Base-by-base conservation (phyloP, 345 rosid genomes). In the Aquilaria malaccensis region DNA sequence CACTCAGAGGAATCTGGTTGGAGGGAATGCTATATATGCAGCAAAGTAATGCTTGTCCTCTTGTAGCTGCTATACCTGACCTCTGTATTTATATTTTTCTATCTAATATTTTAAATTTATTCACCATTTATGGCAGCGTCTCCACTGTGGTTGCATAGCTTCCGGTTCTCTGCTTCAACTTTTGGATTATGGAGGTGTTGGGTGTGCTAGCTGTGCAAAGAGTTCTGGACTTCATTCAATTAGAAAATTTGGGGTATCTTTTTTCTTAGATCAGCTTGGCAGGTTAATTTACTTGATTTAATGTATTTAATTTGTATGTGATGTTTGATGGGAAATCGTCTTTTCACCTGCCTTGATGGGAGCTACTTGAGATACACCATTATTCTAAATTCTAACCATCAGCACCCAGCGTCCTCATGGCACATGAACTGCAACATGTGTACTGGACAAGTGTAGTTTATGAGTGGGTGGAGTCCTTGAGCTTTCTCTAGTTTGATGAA, bases 81-180 rank as follows among this genome's bases (percentile, higher is more conserved):
- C 43, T 51, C 30, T 50, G 15, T 30, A 50, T 49, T 4, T 58
- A 9, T 46, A 15, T 4, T 15, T 41, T 32, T 37, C 11, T 52
- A 6, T 43, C 37, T 56, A 56, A 54, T 10, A 22, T 58, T 52
- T 22, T 33, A 60, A 50, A 52, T 68, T 47, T 61, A 0, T 57
- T 65, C 49, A 47, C 46, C 60, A 61, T 47, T 74, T 55, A 45
- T 72, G 64, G 55, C 88, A 92, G 98, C 73, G 80, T 60, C 84
- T 92, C 60, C 98, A 92, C 65, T 92, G 96, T 80, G 98, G 98
- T 51, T 92, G 98, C 67, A 74, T 86, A 70, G 98, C 88, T 53
- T 81, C 95, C 14, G 67, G 72, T 57, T 71, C 51, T 11, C 64
- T 82, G 63, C 46, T 89, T 33, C 83, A 83, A 76, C 73, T 82